Evolutionary conservation across 345 rosid species (phyloP).

Genomic region (Sonneratia alba): DNA sequence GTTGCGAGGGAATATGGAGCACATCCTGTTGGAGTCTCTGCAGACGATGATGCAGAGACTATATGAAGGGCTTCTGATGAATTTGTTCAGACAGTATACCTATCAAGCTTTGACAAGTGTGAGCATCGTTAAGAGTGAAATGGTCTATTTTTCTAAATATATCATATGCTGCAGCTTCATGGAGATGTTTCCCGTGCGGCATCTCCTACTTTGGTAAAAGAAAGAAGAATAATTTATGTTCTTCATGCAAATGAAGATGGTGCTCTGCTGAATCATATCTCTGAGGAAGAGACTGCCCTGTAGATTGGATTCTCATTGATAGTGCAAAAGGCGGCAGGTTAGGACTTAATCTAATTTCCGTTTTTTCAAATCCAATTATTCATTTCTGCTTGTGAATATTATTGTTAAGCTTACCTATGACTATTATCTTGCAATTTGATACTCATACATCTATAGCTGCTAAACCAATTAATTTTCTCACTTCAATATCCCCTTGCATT

Average conservation of each 20-base stretch:
- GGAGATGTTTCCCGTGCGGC: constrained; percentile 63
- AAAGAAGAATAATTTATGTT: constrained; percentile 53
- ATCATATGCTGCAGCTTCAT: constrained; percentile 49
- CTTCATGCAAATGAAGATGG: constrained; percentile 71
- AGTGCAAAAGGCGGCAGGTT: constrained; percentile 90
- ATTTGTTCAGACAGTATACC: constrained; percentile 44
- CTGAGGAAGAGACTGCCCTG: constrained; percentile 46
- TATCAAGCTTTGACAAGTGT: constrained; percentile 4
- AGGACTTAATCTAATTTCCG: not conserved
- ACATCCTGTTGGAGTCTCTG: constrained; percentile 78
- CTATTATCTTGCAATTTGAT: not conserved
- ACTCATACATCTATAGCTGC: not conserved
- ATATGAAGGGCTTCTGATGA: constrained; percentile 59
- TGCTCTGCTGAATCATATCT: constrained; percentile 48
- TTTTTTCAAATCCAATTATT: not conserved
- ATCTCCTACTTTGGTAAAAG: constrained; percentile 32
- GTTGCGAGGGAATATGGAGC: constrained; percentile 68
- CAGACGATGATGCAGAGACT: constrained; percentile 58
- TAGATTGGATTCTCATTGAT: constrained; percentile 85
- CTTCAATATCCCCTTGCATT: not conserved
- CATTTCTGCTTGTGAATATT: not conserved
- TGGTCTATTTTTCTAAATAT: not conserved
- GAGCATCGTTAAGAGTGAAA: not conserved
- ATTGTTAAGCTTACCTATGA: not conserved
- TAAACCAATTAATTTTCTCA: not conserved